Conservation (phyloP, 306 rosid species). For the Cotoneaster glaucophyllus region DNA sequence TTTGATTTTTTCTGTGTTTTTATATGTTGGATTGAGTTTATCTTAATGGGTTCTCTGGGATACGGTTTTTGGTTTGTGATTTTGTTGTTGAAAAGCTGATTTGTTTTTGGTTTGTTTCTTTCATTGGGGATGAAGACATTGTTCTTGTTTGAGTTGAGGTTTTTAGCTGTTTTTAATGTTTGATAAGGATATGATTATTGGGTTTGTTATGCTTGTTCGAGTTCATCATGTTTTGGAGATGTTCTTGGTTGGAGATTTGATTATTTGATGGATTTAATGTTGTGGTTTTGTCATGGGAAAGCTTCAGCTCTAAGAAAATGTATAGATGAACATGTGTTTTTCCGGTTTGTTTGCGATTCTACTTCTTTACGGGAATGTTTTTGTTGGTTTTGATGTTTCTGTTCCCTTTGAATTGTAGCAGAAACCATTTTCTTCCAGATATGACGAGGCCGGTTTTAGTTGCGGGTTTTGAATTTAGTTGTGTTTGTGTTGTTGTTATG, state of each 20-base stretch:
- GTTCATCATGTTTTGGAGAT: background rate
- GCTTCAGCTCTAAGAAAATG: background rate
- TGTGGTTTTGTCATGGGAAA: background rate
- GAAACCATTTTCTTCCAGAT: background rate
- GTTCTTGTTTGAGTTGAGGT: background rate
- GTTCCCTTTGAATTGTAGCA: background rate
- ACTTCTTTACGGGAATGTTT: background rate
- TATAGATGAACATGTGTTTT: background rate
- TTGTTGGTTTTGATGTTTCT: background rate
- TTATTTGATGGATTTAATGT: background rate
- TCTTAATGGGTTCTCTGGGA: background rate
- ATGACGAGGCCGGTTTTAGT: background rate
- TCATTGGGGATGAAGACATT: background rate
- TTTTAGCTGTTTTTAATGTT: background rate
- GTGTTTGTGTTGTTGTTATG: background rate
- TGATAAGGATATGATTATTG: background rate
- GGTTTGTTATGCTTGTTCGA: background rate
- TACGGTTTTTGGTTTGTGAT: constrained; percentile 7
- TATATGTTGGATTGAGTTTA: background rate
- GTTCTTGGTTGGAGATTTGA: background rate
- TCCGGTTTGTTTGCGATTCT: background rate
- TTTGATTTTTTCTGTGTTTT: background rate
- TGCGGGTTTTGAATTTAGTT: background rate
- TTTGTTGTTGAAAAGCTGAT: background rate
- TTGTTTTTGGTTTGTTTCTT: background rate